Percentiles rank a stretch among this genome's conserved stretches.
These are phyloP conservation scores for Erucastrum elatum DNA, from an alignment of 345 rosid genomes.

Conservation along the genomic window DNA sequence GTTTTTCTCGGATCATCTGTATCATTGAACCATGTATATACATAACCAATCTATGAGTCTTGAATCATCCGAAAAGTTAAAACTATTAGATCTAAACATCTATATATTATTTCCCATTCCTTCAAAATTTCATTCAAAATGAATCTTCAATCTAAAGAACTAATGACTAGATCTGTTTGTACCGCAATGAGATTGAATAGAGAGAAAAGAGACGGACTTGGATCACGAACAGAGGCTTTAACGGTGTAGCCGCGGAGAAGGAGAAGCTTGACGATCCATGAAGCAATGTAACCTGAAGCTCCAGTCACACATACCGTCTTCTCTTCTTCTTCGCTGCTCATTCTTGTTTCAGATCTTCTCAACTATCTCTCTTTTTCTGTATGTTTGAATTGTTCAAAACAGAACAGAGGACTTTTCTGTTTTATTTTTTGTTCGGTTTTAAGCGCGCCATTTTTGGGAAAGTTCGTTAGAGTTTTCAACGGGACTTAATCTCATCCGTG, in stretches of 20 bases:
- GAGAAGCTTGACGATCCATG: conserved; percentile 85
- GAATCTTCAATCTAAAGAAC: not conserved
- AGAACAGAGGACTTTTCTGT: not conserved
- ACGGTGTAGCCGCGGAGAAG: conserved; percentile 74
- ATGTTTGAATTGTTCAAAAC: conserved; percentile 32
- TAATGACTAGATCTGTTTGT: not conserved
- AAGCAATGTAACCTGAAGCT: conserved; percentile 90
- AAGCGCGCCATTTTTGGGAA: conserved; percentile 39
- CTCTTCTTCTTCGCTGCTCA: conserved; percentile 52
- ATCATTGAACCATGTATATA: conserved; percentile 10
- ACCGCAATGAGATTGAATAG: not conserved
- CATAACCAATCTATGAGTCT: not conserved
- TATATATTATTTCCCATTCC: not conserved
- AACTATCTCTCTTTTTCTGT: not conserved
- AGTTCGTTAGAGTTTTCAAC: conserved; percentile 36
- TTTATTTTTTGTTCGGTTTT: not conserved
- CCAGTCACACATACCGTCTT: conserved; percentile 81
- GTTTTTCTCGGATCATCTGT: conserved; percentile 44
- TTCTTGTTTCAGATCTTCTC: conserved; percentile 36
- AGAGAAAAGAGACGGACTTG: conserved; percentile 49
- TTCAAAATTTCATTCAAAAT: not conserved
- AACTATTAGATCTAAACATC: not conserved
- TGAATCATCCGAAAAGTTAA: not conserved
- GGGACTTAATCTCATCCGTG: conserved; percentile 20
- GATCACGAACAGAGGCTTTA: conserved; percentile 87